Conservation (phyloP, 1,139 yeast genomes). For the Suhomyces bolitotheri region DNA sequence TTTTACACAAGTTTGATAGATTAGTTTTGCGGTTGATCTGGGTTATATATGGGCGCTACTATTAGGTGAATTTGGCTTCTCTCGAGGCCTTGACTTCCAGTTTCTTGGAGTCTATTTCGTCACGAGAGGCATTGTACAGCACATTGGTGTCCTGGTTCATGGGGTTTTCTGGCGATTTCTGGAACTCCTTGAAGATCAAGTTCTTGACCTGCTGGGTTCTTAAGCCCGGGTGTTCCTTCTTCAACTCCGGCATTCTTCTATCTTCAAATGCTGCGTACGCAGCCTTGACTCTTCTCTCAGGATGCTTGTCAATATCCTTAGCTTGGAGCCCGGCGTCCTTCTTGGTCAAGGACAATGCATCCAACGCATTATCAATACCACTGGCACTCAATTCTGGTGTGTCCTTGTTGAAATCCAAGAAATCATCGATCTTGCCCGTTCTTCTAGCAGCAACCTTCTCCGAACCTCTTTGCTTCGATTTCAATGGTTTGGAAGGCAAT, state of each 20-base stretch:
- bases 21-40: no score
- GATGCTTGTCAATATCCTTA: slow-evolving; percentile 79
- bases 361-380: slow-evolving; percentile 77
- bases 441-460: slow-evolving; percentile 66
- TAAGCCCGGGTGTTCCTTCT: slow-evolving; percentile 78
- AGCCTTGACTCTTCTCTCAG: slow-evolving; percentile 86
- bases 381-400: slow-evolving; percentile 64
- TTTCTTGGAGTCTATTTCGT: slow-evolving; percentile 55
- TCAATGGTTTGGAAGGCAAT: slow-evolving; percentile 57
- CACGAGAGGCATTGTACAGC: slow-evolving; percentile 59
- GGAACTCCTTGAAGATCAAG: slow-evolving; percentile 74
- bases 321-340: slow-evolving; percentile 54
- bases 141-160: slow-evolving; percentile 76
- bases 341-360: slow-evolving; percentile 67
- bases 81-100: slow-evolving; percentile 50
- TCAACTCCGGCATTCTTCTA: slow-evolving; percentile 67
- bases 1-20: no score
- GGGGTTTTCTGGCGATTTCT: slow-evolving; percentile 79
- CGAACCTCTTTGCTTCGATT: slow-evolving; percentile 64
- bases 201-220: slow-evolving; percentile 79
- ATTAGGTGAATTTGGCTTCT: slow-evolving; percentile 40
- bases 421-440: slow-evolving; percentile 65
- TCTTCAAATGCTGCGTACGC: slow-evolving; percentile 76
- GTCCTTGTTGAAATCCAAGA: slow-evolving; percentile 52
- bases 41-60: no score